Evolutionary conservation across 2,329 filamentous ascomycete genomes (phyloP).

Genomic region (Trichoderma polysporum): DNA sequence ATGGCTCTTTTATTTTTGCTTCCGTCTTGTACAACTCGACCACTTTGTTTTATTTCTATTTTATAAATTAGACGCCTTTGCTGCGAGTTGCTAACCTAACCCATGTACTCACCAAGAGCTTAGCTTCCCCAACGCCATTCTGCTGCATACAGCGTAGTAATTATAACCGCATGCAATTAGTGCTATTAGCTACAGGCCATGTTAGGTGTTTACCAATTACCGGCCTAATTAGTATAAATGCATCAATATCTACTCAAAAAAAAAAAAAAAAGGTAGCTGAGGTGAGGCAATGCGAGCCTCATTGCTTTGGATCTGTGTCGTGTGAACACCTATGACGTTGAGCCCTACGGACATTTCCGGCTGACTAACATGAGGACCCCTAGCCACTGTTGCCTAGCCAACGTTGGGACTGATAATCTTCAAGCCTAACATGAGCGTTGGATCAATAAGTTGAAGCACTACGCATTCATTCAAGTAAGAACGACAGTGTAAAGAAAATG

Average conservation of each 20-base stretch:
- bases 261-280: neutral
- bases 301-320: neutral
- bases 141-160: neutral
- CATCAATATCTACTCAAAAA: neutral
- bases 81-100: neutral
- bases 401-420: slow-evolving; percentile 19
- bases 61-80: neutral
- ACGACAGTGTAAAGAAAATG: neutral
- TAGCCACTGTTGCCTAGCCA: slow-evolving; percentile 28
- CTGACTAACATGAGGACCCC: slow-evolving; percentile 8
- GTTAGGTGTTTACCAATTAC: neutral
- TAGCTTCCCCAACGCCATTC: neutral
- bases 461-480: neutral
- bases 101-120: neutral
- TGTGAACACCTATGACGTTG: slow-evolving; percentile 17
- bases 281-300: neutral
- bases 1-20: neutral
- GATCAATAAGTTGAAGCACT: neutral
- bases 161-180: neutral
- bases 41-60: neutral
- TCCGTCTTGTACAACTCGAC: neutral
- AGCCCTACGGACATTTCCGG: neutral
- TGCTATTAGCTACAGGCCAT: neutral
- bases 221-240: neutral
- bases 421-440: slow-evolving; percentile 19